Base-by-base conservation (phyloP, 768 basidiomycete species). In the Polyporus arcularius region DNA sequence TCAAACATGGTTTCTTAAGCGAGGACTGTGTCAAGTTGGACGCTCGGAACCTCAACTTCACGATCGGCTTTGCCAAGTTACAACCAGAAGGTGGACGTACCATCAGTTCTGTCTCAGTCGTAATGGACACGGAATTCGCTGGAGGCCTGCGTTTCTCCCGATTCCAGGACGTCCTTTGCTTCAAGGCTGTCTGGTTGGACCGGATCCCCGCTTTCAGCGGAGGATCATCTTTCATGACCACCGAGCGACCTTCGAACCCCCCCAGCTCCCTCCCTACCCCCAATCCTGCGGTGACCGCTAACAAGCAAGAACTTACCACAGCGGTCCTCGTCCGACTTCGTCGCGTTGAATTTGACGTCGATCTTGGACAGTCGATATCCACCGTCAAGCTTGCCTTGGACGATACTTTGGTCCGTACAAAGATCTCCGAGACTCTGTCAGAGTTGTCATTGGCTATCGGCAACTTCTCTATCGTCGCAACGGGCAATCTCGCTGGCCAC, bases 131-230 rank as follows among this genome's bases (percentile, higher is more conserved):
- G 0, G 89, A 93, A 70, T 83, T 98, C 55, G 78, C 87, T 4
- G 92, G 90, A 0, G 86, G 81, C 6, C 82, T 96, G 42, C 85
- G 88, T 21, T 89, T 98, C 68, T 91, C 92, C 4, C 86, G 94
- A 12, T 74, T 97, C 31, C 94, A 96, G 73, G 95, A 97, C 70
- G 86, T 96, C 55, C 80, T 98, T 18, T 95, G 92, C 72, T 94
- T 96, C 82, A 96, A 96, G 72, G 94, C 94, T 5, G 92, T 96
- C 12, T 96, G 94, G 93, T 72, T 96, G 48, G 94, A 96, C 68
- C 86, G 86, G 40, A 92, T 96, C 30, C 92, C 93, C 0, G 76
- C 90, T 8, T 83, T 95, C 67, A 83, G 85, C 18, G 72, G 78
- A 41, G 80, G 74, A 12, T 31, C 53, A 39, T 73, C 75, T 53